Evolutionary conservation across 208 protist species (phyloP), one percentile per base, ranked within the genome.

Genomic region (Histomonas meleagridis): DNA sequence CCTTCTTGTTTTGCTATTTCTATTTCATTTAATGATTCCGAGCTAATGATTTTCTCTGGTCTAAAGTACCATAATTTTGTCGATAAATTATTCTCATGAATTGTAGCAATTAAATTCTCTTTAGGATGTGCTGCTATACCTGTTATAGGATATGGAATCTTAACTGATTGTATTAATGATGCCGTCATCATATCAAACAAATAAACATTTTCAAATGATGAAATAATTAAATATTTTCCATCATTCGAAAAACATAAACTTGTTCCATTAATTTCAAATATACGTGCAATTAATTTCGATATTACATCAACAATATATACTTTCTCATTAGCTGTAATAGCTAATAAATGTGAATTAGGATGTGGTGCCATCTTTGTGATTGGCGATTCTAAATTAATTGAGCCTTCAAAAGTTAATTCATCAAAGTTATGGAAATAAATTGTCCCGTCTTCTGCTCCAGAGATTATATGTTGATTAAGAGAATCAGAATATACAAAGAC

Each of bases 41-140:
- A 18, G 26, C n/a, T 18, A 21, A 46, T 86, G 35, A 86, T 86
- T n/a, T 49, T 51, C 10, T 55, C 16, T 55, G 76, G 76, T 43
- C 76, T 51, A 48, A 86, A 86, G 1, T 46, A 51, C 76, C 76
- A 86, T 18, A 86, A 49, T 55, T n/a, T 86, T 86, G 76, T 86
- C 55, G 76, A 40, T 18, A 86, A 40, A 57, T 32, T 43, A 38
- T 28, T 46, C 38, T n/a, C 76, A 28, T 86, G 76, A 38, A 86
- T 12, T 10, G 76, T 86, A 51, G 76, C 76, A 55, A 86, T 86
- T 32, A 86, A 38, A 10, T 86, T 46, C 1, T 46, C 76, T 3
- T 55, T 51, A 57, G 76, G 76, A 86, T 86, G n/a, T 26, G 46
- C 76, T 38, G 76, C 76, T 26, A 86, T 51, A 38, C 40, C 40